Evolutionary conservation across 2,329 filamentous ascomycete species (phyloP), one percentile per base, ranked within the genome.

Genomic region (Alternaria novae-zelandiae): DNA sequence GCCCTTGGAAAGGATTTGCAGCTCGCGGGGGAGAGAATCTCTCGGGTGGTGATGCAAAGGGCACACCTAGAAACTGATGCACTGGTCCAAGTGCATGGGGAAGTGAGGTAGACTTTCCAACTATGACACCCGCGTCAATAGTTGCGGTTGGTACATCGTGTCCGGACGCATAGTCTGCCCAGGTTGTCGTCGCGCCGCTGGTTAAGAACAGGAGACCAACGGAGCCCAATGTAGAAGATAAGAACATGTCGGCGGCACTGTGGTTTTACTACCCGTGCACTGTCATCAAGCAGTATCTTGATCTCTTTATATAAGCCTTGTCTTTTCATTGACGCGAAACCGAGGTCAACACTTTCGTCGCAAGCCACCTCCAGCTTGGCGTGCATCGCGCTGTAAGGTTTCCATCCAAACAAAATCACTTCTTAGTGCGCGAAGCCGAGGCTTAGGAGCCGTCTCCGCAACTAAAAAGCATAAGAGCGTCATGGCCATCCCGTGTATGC

Each of bases 31-130:
- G 66, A 4, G 70, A 62, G 53, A 76, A 77, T 12, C 74, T 70
- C 32, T 68, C 61, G 4, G 75, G 74, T 6, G 73, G 67, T n/a
- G 72, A 71, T 11, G 71, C 74, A 49, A 75, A 78, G 0, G 74
- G 76, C 2, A 77, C 69, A 6, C 76, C 76, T 6, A 77, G 66
- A 43, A 76, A 77, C 36, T 77, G 70, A 54, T 77, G 74, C 3
- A 77, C 73, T 15, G 63, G 63, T 26, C 61, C 67, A 3, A 70
- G 20, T 17, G 68, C 65, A 7, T 66, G 61, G 0, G 73, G 66
- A 13, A 71, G 72, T 4, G 70, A 59, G 9, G 74, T 77, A 0
- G 71, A 63, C 7, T 69, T 77, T 12, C 76, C 75, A 6, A 77
- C 43, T 2, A 78, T 15, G 1, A 69, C 54, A 15, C 75, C 75